phyloP scores from a whole-genome alignment of 176 grass and related monocot genomes.

The Rhynchospora pubera region DNA sequence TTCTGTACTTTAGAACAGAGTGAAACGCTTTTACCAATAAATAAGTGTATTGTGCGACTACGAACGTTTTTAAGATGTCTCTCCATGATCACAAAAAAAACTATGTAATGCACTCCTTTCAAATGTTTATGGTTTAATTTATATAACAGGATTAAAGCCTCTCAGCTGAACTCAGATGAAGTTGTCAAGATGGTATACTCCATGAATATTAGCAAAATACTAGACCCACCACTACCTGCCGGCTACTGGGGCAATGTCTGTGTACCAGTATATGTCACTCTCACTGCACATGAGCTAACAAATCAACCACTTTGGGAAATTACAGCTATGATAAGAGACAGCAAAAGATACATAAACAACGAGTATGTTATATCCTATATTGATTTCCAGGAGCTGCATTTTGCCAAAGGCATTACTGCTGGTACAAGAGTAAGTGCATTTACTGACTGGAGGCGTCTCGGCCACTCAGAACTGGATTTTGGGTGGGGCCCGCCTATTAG shows the following conservation, averaged over 20 bases:
- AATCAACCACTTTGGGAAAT: slow-evolving; percentile 34
- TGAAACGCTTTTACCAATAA: background rate
- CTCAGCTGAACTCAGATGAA: slow-evolving; percentile 9
- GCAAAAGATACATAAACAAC: slow-evolving; percentile 41
- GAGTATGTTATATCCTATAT: slow-evolving; percentile 83
- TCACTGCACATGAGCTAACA: slow-evolving; percentile 33
- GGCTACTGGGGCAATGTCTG: slow-evolving; percentile 83
- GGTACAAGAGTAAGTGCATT: slow-evolving; percentile 44
- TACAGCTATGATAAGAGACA: slow-evolving; percentile 33
- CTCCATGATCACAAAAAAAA: background rate
- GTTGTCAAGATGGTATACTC: slow-evolving; percentile 80
- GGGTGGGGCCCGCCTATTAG: slow-evolving; percentile 41
- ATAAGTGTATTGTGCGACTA: background rate
- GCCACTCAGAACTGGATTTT: slow-evolving; percentile 67
- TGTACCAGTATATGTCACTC: slow-evolving; percentile 52
- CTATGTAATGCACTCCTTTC: background rate
- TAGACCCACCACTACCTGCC: slow-evolving; percentile 31
- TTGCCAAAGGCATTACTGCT: slow-evolving; percentile 36
- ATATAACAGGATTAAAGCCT: slow-evolving; percentile 41
- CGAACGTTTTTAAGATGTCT: background rate
- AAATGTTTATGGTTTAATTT: background rate
- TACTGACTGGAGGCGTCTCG: slow-evolving; percentile 68
- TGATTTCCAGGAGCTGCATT: slow-evolving; percentile 53
- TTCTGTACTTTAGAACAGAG: background rate
- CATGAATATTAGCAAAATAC: slow-evolving; percentile 65